Conservation (phyloP, 352 stramenopile genomes). For the Globisporangium polare region DNA sequence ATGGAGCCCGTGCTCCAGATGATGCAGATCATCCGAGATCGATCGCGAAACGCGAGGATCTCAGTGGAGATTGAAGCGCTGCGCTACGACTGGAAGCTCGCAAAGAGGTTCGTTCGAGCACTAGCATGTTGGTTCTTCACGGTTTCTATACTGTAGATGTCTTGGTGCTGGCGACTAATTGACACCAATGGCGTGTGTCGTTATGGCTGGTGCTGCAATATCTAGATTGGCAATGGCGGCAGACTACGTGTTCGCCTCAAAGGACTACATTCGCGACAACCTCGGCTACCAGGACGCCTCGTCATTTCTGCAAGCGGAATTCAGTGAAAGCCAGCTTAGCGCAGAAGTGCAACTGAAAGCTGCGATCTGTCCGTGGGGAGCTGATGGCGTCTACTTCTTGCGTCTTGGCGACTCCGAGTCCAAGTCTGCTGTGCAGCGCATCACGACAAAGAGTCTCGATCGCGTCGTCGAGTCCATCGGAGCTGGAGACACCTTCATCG, state of each 20-base stretch:
- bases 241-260: slow-evolving; percentile 66
- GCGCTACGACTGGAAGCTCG: slow-evolving; percentile 56
- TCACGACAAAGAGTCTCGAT: slow-evolving; percentile 29
- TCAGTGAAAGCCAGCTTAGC: neutral
- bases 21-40: slow-evolving; percentile 40
- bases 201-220: neutral
- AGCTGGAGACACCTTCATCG: slow-evolving; percentile 74
- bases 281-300: slow-evolving; percentile 32
- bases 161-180: too few species aligned
- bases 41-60: slow-evolving; percentile 20
- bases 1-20: slow-evolving; percentile 55
- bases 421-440: slow-evolving; percentile 21
- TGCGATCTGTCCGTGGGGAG: slow-evolving; percentile 69
- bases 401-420: slow-evolving; percentile 14
- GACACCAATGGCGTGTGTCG: too few species aligned
- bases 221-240: slow-evolving; percentile 36
- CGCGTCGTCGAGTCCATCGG: slow-evolving; percentile 63
- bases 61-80: slow-evolving; percentile 69
- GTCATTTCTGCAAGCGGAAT: slow-evolving; percentile 32
- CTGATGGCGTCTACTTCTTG: slow-evolving; percentile 55
- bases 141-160: neutral
- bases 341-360: slow-evolving; percentile 16
- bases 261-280: slow-evolving; percentile 68
- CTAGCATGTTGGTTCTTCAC: neutral
- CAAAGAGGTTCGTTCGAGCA: slow-evolving; percentile 36